These are phyloP conservation scores for Hibiscus syriacus DNA, from an alignment of 345 rosid species.

Conservation along the genomic window DNA sequence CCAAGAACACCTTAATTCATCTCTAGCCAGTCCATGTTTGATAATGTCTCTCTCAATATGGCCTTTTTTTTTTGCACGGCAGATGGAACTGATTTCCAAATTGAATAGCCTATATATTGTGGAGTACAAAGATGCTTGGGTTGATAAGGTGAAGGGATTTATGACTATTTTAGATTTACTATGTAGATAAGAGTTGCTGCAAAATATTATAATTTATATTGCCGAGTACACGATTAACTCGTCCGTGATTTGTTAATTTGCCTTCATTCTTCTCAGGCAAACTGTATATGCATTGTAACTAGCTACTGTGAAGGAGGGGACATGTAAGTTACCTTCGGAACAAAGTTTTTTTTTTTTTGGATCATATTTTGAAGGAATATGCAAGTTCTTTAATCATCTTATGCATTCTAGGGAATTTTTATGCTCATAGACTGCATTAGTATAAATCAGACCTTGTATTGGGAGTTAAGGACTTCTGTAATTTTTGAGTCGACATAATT, in stretches of 20 bases:
- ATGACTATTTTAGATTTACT: not conserved
- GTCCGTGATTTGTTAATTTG: slow-evolving; percentile 3
- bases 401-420: not conserved
- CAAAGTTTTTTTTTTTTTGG: not conserved
- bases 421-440: not conserved
- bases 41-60: not conserved
- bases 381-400: not conserved
- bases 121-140: slow-evolving; percentile 85
- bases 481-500: too few species aligned
- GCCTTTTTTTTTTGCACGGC: slow-evolving; percentile 24
- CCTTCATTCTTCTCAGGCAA: slow-evolving; percentile 40
- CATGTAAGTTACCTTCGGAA: slow-evolving; percentile 53
- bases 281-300: slow-evolving; percentile 66
- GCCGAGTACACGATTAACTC: not conserved
- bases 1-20: not conserved
- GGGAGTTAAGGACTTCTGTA: too few species aligned
- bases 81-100: slow-evolving; percentile 75
- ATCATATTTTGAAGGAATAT: slow-evolving; percentile 2
- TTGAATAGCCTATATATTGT: slow-evolving; percentile 71
- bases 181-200: not conserved
- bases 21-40: not conserved
- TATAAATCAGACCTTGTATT: too few species aligned
- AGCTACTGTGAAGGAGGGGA: slow-evolving; percentile 83
- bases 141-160: slow-evolving; percentile 60
- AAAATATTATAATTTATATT: not conserved